These are phyloP conservation scores for Fusarium sulawesiense DNA, from an alignment of 2,329 filamentous ascomycete genomes.

Conservation along the genomic window DNA sequence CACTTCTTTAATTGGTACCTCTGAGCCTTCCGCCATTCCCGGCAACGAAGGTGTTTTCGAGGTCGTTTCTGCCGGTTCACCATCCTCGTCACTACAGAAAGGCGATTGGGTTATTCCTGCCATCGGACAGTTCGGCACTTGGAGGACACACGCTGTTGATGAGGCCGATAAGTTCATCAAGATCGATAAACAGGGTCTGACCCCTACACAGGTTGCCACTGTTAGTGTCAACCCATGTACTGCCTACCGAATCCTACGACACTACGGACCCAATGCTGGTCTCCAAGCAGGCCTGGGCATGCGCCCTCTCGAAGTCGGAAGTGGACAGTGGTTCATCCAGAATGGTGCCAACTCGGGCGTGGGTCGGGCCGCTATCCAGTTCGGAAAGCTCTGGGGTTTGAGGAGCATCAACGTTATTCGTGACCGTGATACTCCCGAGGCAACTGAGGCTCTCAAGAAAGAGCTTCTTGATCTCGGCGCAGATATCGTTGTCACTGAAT, in stretches of 20 bases:
- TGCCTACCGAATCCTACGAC: conserved; percentile 90
- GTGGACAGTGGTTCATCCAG: conserved; percentile 91
- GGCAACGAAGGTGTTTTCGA: conserved; percentile 97
- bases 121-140: conserved; percentile 86
- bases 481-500: conserved; percentile 67
- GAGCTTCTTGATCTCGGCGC: conserved; percentile 68
- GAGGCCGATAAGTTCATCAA: conserved; percentile 68
- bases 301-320: conserved; percentile 57
- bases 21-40: conserved; percentile 78
- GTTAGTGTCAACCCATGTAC: conserved; percentile 94
- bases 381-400: conserved; percentile 86
- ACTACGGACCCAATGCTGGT: conserved; percentile 70
- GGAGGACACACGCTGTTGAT: conserved; percentile 90
- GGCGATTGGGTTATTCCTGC: conserved; percentile 97
- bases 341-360: conserved; percentile 97
- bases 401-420: conserved; percentile 91
- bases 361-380: conserved; percentile 89
- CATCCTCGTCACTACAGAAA: conserved; percentile 65
- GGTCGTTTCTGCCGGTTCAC: conserved; percentile 76
- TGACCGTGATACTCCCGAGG: conserved; percentile 71
- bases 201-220: conserved; percentile 82
- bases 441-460: conserved; percentile 68
- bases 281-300: conserved; percentile 60
- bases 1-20: conserved; percentile 79
- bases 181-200: conserved; percentile 78